Percentiles rank a stretch among this genome's conserved stretches.
Conservation (phyloP, 2,329 filamentous ascomycete species). For the Hypoxylon sp. region DNA sequence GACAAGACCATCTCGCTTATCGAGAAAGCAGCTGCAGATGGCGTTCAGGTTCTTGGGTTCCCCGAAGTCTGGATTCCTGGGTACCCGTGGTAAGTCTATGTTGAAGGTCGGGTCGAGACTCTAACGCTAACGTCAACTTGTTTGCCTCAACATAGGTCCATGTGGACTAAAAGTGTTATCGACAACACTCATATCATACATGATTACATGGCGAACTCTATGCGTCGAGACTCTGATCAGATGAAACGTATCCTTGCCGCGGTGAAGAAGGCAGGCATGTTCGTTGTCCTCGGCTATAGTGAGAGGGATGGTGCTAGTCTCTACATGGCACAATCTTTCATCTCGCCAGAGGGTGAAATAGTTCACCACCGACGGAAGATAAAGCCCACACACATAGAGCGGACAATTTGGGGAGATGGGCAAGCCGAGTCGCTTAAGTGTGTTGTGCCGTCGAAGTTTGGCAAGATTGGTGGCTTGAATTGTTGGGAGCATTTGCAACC, state of each 20-base stretch:
- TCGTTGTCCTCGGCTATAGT: slow-evolving; percentile 65
- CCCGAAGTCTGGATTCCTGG: slow-evolving; percentile 70
- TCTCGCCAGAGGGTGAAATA: slow-evolving; percentile 63
- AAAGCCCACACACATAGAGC: slow-evolving; percentile 66
- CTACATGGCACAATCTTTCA: slow-evolving; percentile 67
- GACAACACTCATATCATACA: slow-evolving; percentile 59
- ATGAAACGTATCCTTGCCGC: slow-evolving; percentile 61
- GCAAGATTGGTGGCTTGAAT: slow-evolving; percentile 67
- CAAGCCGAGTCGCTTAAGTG: slow-evolving; percentile 69
- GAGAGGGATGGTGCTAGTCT: slow-evolving; percentile 63
- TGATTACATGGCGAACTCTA: slow-evolving; percentile 56
- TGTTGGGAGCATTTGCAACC: slow-evolving; percentile 72
- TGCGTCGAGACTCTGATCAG: slow-evolving; percentile 58
- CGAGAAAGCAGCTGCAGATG: slow-evolving; percentile 66
- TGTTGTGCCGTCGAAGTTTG: slow-evolving; percentile 65
- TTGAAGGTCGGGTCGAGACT: slow-evolving; percentile 19
- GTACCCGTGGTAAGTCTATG: slow-evolving; percentile 62
- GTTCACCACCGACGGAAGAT: slow-evolving; percentile 65
- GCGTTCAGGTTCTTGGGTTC: slow-evolving; percentile 69
- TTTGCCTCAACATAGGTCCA: slow-evolving; percentile 49
- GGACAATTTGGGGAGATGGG: slow-evolving; percentile 68
- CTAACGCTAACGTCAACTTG: slow-evolving; percentile 49
- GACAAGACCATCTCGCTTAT: slow-evolving; percentile 72
- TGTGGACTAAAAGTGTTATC: slow-evolving; percentile 58
- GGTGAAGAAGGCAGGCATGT: slow-evolving; percentile 60